phyloP scores from a whole-genome alignment of 2,329 filamentous ascomycete species.

The Aspergillus awamori region DNA sequence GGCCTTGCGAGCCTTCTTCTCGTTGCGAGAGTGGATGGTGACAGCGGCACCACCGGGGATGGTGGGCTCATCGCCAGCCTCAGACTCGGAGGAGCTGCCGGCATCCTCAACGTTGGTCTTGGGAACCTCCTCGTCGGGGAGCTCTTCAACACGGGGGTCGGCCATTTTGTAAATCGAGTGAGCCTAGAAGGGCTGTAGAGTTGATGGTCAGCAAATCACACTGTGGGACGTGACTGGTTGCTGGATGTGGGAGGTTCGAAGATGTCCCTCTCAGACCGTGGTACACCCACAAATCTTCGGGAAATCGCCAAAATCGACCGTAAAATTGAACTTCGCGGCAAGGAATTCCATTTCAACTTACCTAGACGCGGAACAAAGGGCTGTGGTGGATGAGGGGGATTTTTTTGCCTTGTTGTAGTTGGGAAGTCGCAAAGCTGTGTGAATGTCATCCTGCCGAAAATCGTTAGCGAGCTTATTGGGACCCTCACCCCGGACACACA shows the following conservation, averaged over 20 bases:
- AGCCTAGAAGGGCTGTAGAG: constrained; percentile 25
- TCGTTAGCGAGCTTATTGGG: constrained; percentile 46
- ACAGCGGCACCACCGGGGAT: constrained; percentile 84
- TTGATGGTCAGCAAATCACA: constrained; percentile 25
- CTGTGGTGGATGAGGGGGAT: constrained; percentile 39
- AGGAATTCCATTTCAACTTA: constrained; percentile 34
- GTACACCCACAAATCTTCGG: constrained; percentile 22
- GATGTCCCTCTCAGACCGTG: constrained; percentile 25
- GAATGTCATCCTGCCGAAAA: constrained; percentile 46
- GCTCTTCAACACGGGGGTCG: constrained; percentile 96
- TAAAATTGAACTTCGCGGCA: constrained; percentile 22
- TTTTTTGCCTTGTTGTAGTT: constrained; percentile 43
- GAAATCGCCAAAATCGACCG: constrained; percentile 29
- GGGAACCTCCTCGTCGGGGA: constrained; percentile 83
- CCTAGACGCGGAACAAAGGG: constrained; percentile 37
- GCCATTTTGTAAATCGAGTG: constrained; percentile 68
- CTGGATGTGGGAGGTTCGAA: constrained; percentile 20
- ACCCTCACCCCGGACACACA: constrained; percentile 37
- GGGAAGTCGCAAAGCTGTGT: constrained; percentile 44
- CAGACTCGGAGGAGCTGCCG: constrained; percentile 54
- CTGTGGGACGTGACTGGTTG: constrained; percentile 16
- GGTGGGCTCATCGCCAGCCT: constrained; percentile 59
- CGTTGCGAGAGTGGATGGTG: constrained; percentile 96
- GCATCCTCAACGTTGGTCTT: constrained; percentile 80
- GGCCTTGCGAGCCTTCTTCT: constrained; percentile 99